Evolutionary conservation across 768 basidiomycete genomes (phyloP).

Genomic region (Postia placenta): DNA sequence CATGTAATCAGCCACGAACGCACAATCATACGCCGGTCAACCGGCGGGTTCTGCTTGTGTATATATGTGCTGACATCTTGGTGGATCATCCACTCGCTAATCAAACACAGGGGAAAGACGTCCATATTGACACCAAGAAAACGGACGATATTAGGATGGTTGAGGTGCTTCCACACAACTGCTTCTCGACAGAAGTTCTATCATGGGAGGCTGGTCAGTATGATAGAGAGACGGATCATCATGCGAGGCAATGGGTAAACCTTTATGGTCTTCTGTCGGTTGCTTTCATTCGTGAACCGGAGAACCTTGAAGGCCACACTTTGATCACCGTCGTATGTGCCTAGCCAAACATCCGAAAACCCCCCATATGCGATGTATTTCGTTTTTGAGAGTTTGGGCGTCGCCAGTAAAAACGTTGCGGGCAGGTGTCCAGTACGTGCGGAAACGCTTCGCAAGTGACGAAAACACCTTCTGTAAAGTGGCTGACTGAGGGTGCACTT

Average conservation of each 20-base stretch:
- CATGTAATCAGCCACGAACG: not conserved
- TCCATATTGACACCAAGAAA: slow-evolving; percentile 6
- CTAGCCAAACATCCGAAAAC: slow-evolving; percentile 7
- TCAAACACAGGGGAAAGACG: slow-evolving; percentile 4
- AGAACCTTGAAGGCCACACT: slow-evolving; percentile 1
- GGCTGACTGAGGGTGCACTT: too few relatives aligned
- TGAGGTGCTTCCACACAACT: slow-evolving; percentile 4
- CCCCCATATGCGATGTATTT: slow-evolving; percentile 7
- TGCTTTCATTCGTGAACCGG: not conserved
- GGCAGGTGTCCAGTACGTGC: too few relatives aligned
- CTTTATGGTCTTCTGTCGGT: not conserved
- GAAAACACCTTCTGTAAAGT: too few relatives aligned
- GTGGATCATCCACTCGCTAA: slow-evolving; percentile 9
- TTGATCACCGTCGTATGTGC: not conserved
- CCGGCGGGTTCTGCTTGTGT: not conserved
- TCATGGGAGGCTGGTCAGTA: too few relatives aligned
- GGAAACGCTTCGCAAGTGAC: too few relatives aligned
- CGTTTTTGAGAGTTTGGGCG: too few relatives aligned
- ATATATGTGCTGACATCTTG: slow-evolving; percentile 4
- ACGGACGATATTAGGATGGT: not conserved
- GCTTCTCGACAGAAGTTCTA: slow-evolving; percentile 2
- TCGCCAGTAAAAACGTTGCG: too few relatives aligned
- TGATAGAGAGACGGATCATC: not conserved
- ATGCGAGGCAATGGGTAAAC: too few relatives aligned
- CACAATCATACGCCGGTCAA: slow-evolving; percentile 3